Conservation (phyloP, 495 filamentous ascomycete genomes). For the Aspergillus nanangensis region DNA sequence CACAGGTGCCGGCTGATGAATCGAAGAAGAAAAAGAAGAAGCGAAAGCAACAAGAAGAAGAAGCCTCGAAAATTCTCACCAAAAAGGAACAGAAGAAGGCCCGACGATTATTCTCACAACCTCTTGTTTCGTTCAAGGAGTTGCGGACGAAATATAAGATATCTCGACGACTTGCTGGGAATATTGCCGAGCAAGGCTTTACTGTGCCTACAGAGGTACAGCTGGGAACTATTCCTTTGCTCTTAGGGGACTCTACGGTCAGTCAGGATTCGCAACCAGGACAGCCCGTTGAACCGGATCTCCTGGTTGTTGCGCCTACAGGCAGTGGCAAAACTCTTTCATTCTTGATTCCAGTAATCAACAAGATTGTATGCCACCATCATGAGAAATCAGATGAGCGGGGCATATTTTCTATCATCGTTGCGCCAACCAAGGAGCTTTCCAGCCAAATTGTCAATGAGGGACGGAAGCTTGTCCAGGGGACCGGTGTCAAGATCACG, state of each 20-base stretch:
- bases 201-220: constrained; percentile 89
- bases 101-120: constrained; percentile 63
- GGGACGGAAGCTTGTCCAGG: constrained; percentile 70
- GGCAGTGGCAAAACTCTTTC: constrained; percentile 96
- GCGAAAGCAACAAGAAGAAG: constrained; percentile 43
- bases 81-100: constrained; percentile 52
- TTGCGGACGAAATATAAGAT: constrained; percentile 66
- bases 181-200: constrained; percentile 81
- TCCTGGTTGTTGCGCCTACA: constrained; percentile 86
- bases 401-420: constrained; percentile 58
- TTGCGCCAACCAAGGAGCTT: constrained; percentile 91
- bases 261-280: constrained; percentile 14
- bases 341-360: constrained; percentile 82
- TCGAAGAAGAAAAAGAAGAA: constrained; percentile 51
- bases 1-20: constrained; percentile 39
- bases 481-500: constrained; percentile 75
- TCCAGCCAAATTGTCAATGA: constrained; percentile 92
- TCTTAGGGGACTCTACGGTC: constrained; percentile 46
- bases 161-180: constrained; percentile 64
- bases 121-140: constrained; percentile 72
- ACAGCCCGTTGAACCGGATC: constrained; percentile 50
- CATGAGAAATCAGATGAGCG: constrained; percentile 43
- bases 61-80: constrained; percentile 27
- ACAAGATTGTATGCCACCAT: constrained; percentile 58
- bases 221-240: constrained; percentile 73